Evolutionary conservation across 192 early-diverging fungal genomes (phyloP), one percentile per base, ranked within the genome.

Genomic region (Lunasporangiospora selenospora): DNA sequence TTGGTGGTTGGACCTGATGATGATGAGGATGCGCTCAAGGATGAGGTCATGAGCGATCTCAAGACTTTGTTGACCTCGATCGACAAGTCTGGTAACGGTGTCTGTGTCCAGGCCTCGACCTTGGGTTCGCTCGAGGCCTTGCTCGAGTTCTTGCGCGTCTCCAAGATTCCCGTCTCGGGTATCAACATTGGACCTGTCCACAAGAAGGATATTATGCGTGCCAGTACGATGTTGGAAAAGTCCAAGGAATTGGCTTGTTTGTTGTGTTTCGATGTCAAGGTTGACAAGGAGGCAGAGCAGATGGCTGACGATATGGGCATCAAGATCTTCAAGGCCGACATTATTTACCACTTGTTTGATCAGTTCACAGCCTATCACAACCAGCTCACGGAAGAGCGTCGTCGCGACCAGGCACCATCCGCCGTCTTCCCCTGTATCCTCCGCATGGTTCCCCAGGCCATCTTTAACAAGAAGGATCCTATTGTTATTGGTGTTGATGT

Each of bases 341-440:
- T 98, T 69, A 99, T 99, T 69, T 99, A 99, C 80, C 96, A 97
- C 66, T 83, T 99, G 89, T 98, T 97, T 71, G 97, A 99, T 75
- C 76, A 86, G 50, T 99, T 92, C 63, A 93, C 87, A 4, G 89
- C 85, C 27, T 96, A 99, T 75, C 75, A 82, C 51, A 76, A 82
- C 53, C 81, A 85, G 44, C 70, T 99, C 21, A 76, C 85, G 11
- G 96, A 97, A 77, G 86, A 92, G 81, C 92, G 89, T 80, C 90
- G 89, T 44, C 88, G 87, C 75, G 97, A 97, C 53, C 88, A 85
- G 42, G 91, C 92, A 4, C 90, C 94, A 18, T 80, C 85, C 27
- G 98, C 96, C 16, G 86, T 99, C n/a, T 99, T 97, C 89, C 98
- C 98, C n/a, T 95, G 93, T 77, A 71, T 93, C 26, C 65, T 98